A percentile compares a stretch with the other conserved stretches of the same genome.
Conservation (phyloP, 257 asterid species). For the Avicennia marina region DNA sequence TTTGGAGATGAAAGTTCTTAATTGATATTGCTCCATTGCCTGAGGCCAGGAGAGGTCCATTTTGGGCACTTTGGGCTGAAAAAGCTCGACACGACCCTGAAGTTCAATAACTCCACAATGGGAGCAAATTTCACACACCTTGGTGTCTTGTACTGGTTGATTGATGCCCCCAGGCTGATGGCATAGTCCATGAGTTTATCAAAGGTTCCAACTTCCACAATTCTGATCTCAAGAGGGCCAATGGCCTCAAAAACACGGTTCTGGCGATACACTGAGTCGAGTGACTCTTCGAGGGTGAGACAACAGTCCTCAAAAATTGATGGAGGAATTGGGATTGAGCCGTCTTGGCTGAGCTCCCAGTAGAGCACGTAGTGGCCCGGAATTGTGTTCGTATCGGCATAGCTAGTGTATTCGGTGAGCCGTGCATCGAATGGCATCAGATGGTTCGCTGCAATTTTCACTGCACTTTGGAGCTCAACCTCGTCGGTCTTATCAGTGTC, state of each 20-base stretch:
- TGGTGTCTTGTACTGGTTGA: conserved; percentile 89
- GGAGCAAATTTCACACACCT: conserved; percentile 81
- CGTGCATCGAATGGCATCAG: conserved; percentile 59
- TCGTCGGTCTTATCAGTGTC: conserved; percentile 90
- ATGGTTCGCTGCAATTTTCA: conserved; percentile 54
- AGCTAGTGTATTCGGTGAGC: conserved; percentile 75
- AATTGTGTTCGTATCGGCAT: conserved; percentile 55
- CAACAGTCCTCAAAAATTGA: conserved; percentile 87
- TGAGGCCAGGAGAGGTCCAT: conserved; percentile 54
- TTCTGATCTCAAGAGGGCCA: conserved; percentile 86
- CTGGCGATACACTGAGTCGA: conserved; percentile 77
- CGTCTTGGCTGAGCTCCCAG: conserved; percentile 65
- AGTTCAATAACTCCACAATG: conserved; percentile 64
- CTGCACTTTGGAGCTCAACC: conserved; percentile 87
- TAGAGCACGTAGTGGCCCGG: conserved; percentile 86
- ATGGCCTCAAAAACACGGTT: conserved; percentile 67
- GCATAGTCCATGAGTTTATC: conserved; percentile 96
- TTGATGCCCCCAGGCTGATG: conserved; percentile 78
- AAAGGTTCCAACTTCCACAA: conserved; percentile 71
- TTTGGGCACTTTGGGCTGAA: conserved; percentile 88
- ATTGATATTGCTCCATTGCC: conserved; percentile 58
- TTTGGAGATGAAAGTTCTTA: too few species aligned
- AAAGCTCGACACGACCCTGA: conserved; percentile 48
- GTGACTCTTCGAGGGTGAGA: conserved; percentile 73
- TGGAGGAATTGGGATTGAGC: conserved; percentile 61